A percentile compares a stretch with the other conserved stretches of the same genome.
phyloP scores from a whole-genome alignment of 192 early-diverging fungal genomes.

The Martensiomyces pterosporus region DNA sequence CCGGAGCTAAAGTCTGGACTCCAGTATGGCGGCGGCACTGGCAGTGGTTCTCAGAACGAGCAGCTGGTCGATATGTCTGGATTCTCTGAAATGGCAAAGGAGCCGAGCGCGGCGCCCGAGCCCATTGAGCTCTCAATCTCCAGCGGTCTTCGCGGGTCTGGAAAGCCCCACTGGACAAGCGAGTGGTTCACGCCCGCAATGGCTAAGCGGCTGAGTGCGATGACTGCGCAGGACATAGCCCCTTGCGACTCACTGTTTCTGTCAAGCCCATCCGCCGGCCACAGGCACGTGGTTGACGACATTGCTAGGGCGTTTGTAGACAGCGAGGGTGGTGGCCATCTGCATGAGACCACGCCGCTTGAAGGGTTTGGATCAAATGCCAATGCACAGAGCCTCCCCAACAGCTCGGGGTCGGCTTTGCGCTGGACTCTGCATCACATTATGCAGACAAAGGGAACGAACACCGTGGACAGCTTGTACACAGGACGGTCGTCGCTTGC shows the following conservation, averaged over 20 bases:
- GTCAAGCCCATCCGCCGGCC: conserved; percentile 9
- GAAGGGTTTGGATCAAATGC: conserved; percentile 28
- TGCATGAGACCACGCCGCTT: conserved; percentile 40
- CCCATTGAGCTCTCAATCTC: conserved; percentile 29
- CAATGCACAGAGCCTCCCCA: conserved; percentile 29
- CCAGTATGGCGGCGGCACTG: too few species aligned
- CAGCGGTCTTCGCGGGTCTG: conserved; percentile 42
- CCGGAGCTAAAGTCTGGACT: not conserved
- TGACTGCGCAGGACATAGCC: conserved; percentile 36
- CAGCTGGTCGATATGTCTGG: not conserved
- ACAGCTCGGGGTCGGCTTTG: conserved; percentile 36
- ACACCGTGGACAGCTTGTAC: conserved; percentile 36
- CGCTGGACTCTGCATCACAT: conserved; percentile 45
- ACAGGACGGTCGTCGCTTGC: conserved; percentile 43
- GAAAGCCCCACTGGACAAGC: conserved; percentile 30
- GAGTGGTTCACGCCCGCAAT: conserved; percentile 46
- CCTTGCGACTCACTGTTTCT: conserved; percentile 47
- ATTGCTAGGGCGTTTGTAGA: conserved; percentile 46
- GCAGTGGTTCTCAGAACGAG: not conserved
- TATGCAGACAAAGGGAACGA: conserved; percentile 36
- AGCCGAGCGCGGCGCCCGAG: not conserved
- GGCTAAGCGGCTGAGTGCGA: conserved; percentile 22
- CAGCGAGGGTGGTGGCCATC: conserved; percentile 47
- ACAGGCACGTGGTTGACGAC: conserved; percentile 35
- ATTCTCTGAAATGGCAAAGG: not conserved